A percentile compares a stretch with the other conserved stretches of the same genome.
These are phyloP conservation scores for Dioscorea dumetorum DNA, from an alignment of 106 monocot genomes.

Conservation along the genomic window DNA sequence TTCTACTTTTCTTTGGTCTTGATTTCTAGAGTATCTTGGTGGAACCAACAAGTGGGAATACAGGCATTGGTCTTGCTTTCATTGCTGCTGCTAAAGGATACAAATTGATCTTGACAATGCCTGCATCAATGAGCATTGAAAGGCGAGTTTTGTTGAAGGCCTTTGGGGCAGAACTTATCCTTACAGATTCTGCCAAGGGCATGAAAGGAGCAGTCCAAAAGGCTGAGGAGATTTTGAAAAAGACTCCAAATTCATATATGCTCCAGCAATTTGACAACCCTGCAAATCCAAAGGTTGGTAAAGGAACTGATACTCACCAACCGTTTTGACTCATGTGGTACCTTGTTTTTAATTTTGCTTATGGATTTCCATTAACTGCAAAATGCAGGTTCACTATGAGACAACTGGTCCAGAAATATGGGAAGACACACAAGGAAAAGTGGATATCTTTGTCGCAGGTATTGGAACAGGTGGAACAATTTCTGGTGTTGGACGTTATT, in stretches of 20 bases:
- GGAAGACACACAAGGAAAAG: slow-evolving; percentile 91
- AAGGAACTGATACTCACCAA: neutral
- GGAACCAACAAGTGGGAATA: slow-evolving; percentile 95
- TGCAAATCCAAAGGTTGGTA: slow-evolving; percentile 80
- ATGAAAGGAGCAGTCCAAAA: slow-evolving; percentile 96
- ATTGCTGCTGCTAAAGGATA: slow-evolving; percentile 96
- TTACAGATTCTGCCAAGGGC: slow-evolving; percentile 89
- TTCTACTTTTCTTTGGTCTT: slow-evolving; percentile 3
- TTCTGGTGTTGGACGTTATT: slow-evolving; percentile 74
- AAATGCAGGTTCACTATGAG: slow-evolving; percentile 71
- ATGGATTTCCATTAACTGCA: slow-evolving; percentile 2
- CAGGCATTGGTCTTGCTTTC: slow-evolving; percentile 96
- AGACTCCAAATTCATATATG: slow-evolving; percentile 84
- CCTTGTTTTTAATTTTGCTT: neutral
- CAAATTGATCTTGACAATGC: slow-evolving; percentile 94
- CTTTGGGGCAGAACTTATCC: slow-evolving; percentile 95
- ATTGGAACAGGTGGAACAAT: slow-evolving; percentile 98
- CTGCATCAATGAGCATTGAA: slow-evolving; percentile 96
- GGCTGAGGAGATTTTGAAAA: slow-evolving; percentile 84
- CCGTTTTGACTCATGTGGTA: neutral
- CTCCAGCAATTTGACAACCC: slow-evolving; percentile 98
- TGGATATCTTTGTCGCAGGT: slow-evolving; percentile 92
- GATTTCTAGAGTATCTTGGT: slow-evolving; percentile 65
- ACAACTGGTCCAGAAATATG: slow-evolving; percentile 98
- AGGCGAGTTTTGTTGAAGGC: slow-evolving; percentile 89